These are phyloP conservation scores for Liquidambar formosana DNA, from an alignment of 164 flowering plant species.

Conservation along the genomic window DNA sequence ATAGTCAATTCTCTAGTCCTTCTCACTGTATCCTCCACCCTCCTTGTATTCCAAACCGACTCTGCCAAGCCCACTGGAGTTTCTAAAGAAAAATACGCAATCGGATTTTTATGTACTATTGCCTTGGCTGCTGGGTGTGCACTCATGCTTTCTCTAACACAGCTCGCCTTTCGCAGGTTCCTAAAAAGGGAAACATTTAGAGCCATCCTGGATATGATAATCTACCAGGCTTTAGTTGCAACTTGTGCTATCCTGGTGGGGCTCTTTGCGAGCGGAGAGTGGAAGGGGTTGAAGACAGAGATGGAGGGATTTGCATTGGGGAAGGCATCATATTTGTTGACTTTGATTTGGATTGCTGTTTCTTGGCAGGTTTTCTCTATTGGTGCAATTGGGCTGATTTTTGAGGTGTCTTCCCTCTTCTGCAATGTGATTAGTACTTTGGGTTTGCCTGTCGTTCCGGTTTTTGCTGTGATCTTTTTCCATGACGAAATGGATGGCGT, in stretches of 20 bases:
- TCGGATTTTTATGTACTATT: constrained; percentile 32
- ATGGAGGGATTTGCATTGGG: constrained; percentile 30
- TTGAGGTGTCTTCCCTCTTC: constrained; percentile 37
- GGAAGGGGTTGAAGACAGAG: constrained; percentile 25
- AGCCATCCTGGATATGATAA: constrained; percentile 20
- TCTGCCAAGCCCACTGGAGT: neutral
- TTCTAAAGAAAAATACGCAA: constrained; percentile 23
- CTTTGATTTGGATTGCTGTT: too few relatives aligned
- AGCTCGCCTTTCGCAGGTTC: constrained; percentile 25
- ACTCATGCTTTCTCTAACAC: constrained; percentile 26
- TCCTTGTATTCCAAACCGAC: constrained; percentile 22
- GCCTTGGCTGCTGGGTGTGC: constrained; percentile 35
- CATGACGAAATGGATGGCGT: constrained; percentile 27
- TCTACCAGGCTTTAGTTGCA: constrained; percentile 24
- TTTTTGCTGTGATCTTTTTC: too few relatives aligned
- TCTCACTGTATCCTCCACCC: constrained; percentile 35
- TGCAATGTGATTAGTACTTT: constrained; percentile 27
- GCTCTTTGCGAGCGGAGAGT: constrained; percentile 36
- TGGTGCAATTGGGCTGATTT: too few relatives aligned
- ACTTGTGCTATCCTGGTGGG: constrained; percentile 19
- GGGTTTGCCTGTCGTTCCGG: constrained; percentile 35
- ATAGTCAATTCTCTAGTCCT: constrained; percentile 36
- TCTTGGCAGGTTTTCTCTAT: constrained; percentile 24
- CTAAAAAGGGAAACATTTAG: constrained; percentile 17
- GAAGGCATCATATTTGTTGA: constrained; percentile 28